These are phyloP conservation scores for Acaromyces ingoldii DNA, from an alignment of 1,284 basidiomycete species.

Conservation along the genomic window DNA sequence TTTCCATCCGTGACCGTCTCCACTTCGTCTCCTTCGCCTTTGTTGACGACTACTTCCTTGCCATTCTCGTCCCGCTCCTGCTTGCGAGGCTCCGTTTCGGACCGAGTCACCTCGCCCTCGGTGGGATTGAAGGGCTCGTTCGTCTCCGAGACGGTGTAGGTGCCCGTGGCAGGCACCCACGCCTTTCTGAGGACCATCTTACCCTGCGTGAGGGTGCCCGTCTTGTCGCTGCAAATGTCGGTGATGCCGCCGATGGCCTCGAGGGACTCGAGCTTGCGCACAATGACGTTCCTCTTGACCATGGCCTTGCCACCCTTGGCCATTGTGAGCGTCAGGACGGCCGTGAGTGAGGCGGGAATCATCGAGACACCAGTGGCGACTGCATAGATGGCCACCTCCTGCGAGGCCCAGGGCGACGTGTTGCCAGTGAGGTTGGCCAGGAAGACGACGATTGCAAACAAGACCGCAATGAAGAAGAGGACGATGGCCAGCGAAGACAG, in stretches of 20 bases:
- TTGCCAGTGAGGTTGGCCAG: conserved; percentile 40
- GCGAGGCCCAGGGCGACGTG: conserved; percentile 35
- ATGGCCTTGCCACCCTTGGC: conserved; percentile 59
- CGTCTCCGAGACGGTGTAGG: conserved; percentile 40
- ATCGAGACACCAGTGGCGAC: conserved; percentile 59
- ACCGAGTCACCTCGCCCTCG: conserved; percentile 52
- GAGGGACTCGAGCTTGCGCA: conserved; percentile 54
- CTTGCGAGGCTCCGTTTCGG: conserved; percentile 33
- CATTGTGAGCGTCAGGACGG: conserved; percentile 52
- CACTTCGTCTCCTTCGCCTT: conserved; percentile 50
- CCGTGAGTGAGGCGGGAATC: conserved; percentile 55
- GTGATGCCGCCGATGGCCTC: conserved; percentile 49
- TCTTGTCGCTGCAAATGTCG: conserved; percentile 51
- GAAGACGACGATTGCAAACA: conserved; percentile 52
- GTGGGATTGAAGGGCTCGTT: conserved; percentile 49
- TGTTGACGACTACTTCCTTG: conserved; percentile 17
- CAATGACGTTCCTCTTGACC: conserved; percentile 58
- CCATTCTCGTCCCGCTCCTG: background rate
- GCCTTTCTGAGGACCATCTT: conserved; percentile 48
- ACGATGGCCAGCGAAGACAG: conserved; percentile 51
- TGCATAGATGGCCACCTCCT: conserved; percentile 50
- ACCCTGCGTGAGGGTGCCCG: conserved; percentile 49
- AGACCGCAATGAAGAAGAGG: conserved; percentile 45
- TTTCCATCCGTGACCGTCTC: conserved; percentile 46
- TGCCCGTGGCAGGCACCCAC: conserved; percentile 45